These are phyloP conservation scores for Vaccinium darrowii DNA, from an alignment of 148 eudicot genomes.

Conservation along the genomic window DNA sequence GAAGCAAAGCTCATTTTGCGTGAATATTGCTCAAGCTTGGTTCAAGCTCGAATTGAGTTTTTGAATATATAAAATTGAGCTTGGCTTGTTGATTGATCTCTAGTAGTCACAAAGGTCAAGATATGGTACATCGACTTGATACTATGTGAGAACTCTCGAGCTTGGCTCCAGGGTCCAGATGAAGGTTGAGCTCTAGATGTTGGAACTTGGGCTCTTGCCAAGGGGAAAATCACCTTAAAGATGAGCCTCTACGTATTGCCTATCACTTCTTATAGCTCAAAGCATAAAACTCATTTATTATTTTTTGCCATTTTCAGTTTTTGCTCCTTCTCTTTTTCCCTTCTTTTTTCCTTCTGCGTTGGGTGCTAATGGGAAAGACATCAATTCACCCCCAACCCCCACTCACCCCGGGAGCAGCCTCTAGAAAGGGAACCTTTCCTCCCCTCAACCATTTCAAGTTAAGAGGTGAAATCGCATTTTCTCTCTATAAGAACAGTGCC, in stretches of 20 bases:
- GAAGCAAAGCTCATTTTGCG: background rate
- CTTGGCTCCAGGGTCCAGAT: background rate
- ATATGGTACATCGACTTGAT: background rate
- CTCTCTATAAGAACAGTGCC: background rate
- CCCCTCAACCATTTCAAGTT: background rate
- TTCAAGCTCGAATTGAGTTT: background rate
- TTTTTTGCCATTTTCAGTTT: background rate
- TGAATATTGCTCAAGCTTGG: conserved; percentile 2
- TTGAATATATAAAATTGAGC: background rate
- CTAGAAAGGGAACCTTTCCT: background rate
- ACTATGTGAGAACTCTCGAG: background rate
- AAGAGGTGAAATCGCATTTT: background rate
- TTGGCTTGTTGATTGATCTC: background rate
- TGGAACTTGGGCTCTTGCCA: conserved; percentile 1
- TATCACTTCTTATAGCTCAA: background rate
- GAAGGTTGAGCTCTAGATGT: background rate
- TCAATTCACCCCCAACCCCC: background rate
- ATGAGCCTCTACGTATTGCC: background rate
- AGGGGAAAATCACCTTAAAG: background rate
- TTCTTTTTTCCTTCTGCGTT: background rate
- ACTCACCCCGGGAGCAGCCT: background rate
- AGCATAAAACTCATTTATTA: background rate
- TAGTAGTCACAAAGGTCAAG: background rate
- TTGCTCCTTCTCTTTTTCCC: background rate
- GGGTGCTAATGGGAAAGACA: background rate